These are phyloP conservation scores for Pythium oligandrum DNA, from an alignment of 352 stramenopile species.

Conservation along the genomic window DNA sequence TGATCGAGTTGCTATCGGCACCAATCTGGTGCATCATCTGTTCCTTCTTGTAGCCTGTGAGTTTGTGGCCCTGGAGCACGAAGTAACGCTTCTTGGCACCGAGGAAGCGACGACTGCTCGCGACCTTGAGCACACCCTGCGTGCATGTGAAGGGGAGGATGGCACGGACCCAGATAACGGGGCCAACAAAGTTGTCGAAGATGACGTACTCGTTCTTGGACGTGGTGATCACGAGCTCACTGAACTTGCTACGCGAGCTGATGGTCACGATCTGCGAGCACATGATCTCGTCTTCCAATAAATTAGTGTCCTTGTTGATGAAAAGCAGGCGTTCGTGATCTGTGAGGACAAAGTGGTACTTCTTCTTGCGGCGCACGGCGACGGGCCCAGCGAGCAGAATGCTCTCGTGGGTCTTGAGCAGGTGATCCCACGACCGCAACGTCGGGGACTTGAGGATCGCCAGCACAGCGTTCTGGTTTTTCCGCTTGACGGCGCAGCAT, in stretches of 20 bases:
- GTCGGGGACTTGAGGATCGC: conserved; percentile 76
- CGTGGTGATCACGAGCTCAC: conserved; percentile 70
- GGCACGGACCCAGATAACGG: conserved; percentile 79
- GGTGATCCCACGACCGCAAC: conserved; percentile 79
- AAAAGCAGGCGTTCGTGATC: conserved; percentile 83
- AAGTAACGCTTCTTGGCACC: conserved; percentile 87
- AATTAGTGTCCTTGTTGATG: conserved; percentile 86
- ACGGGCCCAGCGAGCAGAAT: conserved; percentile 77
- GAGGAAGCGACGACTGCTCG: conserved; percentile 70
- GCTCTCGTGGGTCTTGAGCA: conserved; percentile 80
- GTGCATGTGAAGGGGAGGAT: conserved; percentile 85
- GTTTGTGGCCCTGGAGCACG: conserved; percentile 27
- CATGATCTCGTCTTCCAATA: conserved; percentile 87
- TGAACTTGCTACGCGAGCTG: conserved; percentile 72
- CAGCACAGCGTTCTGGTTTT: conserved; percentile 81
- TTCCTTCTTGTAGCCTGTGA: conserved; percentile 38
- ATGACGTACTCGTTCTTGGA: conserved; percentile 75
- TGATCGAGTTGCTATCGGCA: conserved; percentile 67
- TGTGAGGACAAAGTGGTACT: conserved; percentile 78
- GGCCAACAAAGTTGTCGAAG: conserved; percentile 82
- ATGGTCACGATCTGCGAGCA: conserved; percentile 85
- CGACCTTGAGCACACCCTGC: conserved; percentile 76
- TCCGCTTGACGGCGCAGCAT: conserved; percentile 67
- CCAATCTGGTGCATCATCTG: conserved; percentile 50
- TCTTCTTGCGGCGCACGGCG: conserved; percentile 81